These are phyloP conservation scores for Gossypium trilobum DNA, from an alignment of 441 rosid genomes.

Conservation along the genomic window DNA sequence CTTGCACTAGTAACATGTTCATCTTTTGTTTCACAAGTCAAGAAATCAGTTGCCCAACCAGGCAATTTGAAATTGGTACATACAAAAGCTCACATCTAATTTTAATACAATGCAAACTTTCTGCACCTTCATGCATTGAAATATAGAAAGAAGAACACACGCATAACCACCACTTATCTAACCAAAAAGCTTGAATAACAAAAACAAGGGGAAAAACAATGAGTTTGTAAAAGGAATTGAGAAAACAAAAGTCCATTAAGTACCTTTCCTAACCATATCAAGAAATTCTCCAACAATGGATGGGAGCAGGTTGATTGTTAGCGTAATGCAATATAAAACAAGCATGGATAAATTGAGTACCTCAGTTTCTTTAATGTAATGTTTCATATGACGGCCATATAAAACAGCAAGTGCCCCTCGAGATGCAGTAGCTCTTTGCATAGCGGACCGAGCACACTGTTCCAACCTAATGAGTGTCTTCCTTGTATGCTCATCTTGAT, in stretches of 20 bases:
- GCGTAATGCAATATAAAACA: neutral
- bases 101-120: neutral
- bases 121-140: neutral
- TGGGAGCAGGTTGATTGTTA: neutral
- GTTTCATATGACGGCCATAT: slow-evolving; percentile 48
- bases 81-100: neutral
- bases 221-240: neutral
- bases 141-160: neutral
- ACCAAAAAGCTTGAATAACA: neutral
- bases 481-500: slow-evolving; percentile 41
- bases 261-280: neutral
- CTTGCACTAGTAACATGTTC: neutral
- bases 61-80: neutral
- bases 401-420: slow-evolving; percentile 64
- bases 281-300: neutral
- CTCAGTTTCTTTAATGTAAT: slow-evolving; percentile 47
- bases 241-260: neutral
- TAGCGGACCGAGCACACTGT: slow-evolving; percentile 46
- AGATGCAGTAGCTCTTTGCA: slow-evolving; percentile 46
- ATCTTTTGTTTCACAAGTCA: neutral
- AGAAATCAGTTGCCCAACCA: slow-evolving; percentile 4
- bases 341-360: slow-evolving; percentile 21
- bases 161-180: neutral
- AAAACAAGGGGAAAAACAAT: neutral
- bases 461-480: slow-evolving; percentile 57